Conservation (phyloP, 2,329 filamentous ascomycete genomes). For the Seiridium unicorne region DNA sequence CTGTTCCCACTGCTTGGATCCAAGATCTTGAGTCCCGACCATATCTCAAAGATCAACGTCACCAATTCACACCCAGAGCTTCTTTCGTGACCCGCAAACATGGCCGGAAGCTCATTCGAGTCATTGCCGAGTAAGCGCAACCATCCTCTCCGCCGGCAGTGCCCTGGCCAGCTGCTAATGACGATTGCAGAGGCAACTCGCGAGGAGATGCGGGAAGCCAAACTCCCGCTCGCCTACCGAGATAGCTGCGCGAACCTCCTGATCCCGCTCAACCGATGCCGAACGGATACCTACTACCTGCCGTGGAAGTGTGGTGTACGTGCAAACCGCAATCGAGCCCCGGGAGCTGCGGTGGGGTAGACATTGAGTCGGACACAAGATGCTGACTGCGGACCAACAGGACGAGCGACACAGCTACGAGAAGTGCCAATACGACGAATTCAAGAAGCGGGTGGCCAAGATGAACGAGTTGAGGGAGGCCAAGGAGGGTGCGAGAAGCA, state of each 20-base stretch:
- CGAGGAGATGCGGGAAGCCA: constrained; percentile 91
- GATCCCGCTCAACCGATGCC: constrained; percentile 94
- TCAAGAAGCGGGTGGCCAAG: constrained; percentile 97
- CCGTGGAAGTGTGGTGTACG: constrained; percentile 97
- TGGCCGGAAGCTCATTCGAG: constrained; percentile 21
- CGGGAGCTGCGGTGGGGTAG: not conserved
- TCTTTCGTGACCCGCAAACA: constrained; percentile 4
- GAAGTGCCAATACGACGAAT: constrained; percentile 98
- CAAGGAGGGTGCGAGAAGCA: constrained; percentile 82
- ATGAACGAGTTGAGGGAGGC: constrained; percentile 93
- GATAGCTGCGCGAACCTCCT: constrained; percentile 94
- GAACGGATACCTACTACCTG: constrained; percentile 86
- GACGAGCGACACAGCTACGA: constrained; percentile 97
- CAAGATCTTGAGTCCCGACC: no score
- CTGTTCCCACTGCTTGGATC: no score
- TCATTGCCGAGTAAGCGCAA: constrained; percentile 23
- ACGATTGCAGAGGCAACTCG: constrained; percentile 67
- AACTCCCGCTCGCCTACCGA: constrained; percentile 84
- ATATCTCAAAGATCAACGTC: not conserved
- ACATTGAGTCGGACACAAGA: constrained; percentile 2
- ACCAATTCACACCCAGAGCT: constrained; percentile 7
- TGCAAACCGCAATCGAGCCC: constrained; percentile 10
- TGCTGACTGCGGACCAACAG: constrained; percentile 43
- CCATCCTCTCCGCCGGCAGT: no score
- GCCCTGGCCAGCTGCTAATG: not conserved